These are phyloP conservation scores for Populus simonii DNA, from an alignment of 345 rosid genomes.

Conservation along the genomic window DNA sequence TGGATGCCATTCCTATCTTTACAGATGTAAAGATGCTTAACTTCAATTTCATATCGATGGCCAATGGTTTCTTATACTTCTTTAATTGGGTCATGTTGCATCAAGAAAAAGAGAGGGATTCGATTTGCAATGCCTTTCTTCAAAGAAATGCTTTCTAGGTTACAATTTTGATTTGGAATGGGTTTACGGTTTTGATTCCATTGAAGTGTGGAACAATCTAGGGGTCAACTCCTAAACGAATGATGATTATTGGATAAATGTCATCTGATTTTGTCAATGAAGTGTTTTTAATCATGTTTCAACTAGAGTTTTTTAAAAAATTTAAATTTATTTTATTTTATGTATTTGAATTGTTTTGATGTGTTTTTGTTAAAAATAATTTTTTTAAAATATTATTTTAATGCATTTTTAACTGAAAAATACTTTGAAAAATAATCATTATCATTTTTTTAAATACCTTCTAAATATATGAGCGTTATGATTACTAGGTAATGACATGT, in stretches of 20 bases:
- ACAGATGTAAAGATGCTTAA: constrained; percentile 33
- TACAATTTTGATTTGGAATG: background rate
- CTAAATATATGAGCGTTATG: too few species aligned
- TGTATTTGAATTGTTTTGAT: too few species aligned
- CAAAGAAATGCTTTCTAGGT: constrained; percentile 10
- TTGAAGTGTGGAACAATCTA: background rate
- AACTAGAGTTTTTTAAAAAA: too few species aligned
- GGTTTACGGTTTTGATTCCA: background rate
- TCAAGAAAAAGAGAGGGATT: background rate
- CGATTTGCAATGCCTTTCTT: constrained; percentile 5
- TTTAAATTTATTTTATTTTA: too few species aligned
- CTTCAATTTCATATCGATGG: constrained; percentile 23
- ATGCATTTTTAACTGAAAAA: too few species aligned
- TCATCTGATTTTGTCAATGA: too few species aligned
- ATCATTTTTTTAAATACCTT: fast-evolving
- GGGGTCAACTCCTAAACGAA: background rate
- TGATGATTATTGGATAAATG: too few species aligned
- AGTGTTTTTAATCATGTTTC: too few species aligned
- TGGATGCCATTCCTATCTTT: constrained; percentile 34
- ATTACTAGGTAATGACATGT: too few species aligned
- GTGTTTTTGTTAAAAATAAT: too few species aligned
- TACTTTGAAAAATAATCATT: too few species aligned
- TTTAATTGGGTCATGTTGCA: background rate
- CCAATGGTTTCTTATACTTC: constrained; percentile 11
- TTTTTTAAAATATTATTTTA: too few species aligned